phyloP scores from a whole-genome alignment of 352 stramenopile species.

The Phytophthora colocasiae region DNA sequence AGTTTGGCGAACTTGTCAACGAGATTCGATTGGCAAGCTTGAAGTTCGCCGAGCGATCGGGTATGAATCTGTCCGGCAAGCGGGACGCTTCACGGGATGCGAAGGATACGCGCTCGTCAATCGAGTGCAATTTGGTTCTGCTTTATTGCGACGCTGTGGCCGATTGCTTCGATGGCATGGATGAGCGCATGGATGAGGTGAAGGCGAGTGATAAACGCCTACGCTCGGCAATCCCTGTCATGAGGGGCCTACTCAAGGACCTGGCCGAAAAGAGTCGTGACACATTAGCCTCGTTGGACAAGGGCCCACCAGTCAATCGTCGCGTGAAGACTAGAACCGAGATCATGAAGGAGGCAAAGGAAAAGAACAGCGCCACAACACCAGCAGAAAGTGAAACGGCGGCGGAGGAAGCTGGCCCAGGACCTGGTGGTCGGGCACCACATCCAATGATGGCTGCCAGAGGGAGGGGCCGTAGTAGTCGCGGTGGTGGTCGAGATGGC shows the following conservation, averaged over 20 bases:
- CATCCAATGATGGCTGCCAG: conserved; percentile 60
- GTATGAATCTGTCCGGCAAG: conserved; percentile 90
- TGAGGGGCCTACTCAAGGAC: conserved; percentile 68
- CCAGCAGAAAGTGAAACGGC: conserved; percentile 54
- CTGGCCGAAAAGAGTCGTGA: conserved; percentile 64
- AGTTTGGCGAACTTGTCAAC: conserved; percentile 85
- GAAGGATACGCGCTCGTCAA: conserved; percentile 75
- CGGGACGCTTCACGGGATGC: conserved; percentile 69
- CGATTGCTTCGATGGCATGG: conserved; percentile 83
- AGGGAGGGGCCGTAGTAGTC: conserved; percentile 38
- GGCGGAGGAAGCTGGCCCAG: conserved; percentile 35
- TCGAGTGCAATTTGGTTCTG: conserved; percentile 73
- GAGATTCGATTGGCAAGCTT: conserved; percentile 77
- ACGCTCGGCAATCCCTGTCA: conserved; percentile 67
- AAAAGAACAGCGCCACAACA: conserved; percentile 63
- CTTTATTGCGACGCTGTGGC: conserved; percentile 70
- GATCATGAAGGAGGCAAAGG: conserved; percentile 88
- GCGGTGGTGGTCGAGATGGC: conserved; percentile 50
- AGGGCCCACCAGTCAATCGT: conserved; percentile 60
- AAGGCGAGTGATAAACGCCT: conserved; percentile 86
- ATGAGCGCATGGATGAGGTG: conserved; percentile 85
- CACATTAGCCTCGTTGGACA: conserved; percentile 69
- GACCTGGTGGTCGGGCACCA: conserved; percentile 38
- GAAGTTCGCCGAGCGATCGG: conserved; percentile 86
- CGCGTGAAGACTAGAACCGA: conserved; percentile 74